These are phyloP conservation scores for Talaromyces atroroseus DNA, from an alignment of 2,329 filamentous ascomycete species.

Conservation along the genomic window DNA sequence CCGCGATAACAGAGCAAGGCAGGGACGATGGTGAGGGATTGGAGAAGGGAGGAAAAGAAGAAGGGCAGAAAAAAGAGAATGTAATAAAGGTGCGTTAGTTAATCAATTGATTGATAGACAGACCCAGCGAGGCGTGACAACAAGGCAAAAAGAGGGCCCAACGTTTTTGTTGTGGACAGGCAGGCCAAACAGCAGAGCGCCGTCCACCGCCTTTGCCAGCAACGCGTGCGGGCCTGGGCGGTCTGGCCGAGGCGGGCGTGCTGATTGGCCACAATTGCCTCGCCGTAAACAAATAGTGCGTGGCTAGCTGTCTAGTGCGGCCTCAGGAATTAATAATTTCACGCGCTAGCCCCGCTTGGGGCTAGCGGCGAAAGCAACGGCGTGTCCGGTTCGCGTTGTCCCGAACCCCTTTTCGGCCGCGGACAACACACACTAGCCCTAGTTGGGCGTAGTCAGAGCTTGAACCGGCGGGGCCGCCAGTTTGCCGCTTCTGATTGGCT, in stretches of 20 bases:
- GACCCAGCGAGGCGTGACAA: conserved; percentile 16
- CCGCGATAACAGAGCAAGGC: background rate
- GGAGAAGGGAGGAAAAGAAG: conserved; percentile 25
- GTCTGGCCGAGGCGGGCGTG: conserved; percentile 38
- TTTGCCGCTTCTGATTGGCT: background rate
- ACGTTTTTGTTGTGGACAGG: conserved; percentile 15
- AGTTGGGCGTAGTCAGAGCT: background rate
- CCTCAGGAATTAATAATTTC: conserved; percentile 1
- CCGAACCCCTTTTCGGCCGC: conserved; percentile 6
- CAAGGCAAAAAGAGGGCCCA: conserved; percentile 19
- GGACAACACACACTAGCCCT: background rate
- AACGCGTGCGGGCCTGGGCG: conserved; percentile 26
- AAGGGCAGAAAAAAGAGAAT: conserved; percentile 22
- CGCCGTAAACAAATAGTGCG: background rate
- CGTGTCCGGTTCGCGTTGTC: conserved; percentile 35
- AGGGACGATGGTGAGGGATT: conserved; percentile 2
- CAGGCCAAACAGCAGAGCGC: conserved; percentile 3
- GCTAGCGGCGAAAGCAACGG: too few relatives aligned
- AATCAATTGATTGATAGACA: background rate
- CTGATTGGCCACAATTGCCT: background rate
- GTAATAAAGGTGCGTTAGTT: background rate
- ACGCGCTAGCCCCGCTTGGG: too few relatives aligned
- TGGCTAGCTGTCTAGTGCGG: background rate
- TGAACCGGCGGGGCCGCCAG: conserved; percentile 10
- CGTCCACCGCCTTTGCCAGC: conserved; percentile 17